Percentiles rank a stretch among this genome's conserved stretches.
Evolutionary conservation across 1,284 basidiomycete genomes (phyloP).

Genomic region (Trichosporon ovoides): DNA sequence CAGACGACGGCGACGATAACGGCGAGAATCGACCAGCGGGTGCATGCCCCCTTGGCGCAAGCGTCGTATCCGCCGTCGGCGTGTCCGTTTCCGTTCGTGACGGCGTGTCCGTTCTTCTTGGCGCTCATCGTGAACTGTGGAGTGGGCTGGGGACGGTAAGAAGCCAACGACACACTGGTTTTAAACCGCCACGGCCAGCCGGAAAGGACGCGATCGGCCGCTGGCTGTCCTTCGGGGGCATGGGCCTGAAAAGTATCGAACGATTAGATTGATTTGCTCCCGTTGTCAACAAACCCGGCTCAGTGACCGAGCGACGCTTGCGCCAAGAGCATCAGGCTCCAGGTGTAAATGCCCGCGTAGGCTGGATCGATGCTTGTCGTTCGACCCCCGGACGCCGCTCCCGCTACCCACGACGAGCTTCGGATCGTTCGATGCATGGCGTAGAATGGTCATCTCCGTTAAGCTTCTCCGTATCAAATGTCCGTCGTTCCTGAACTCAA

Average conservation of each 20-base stretch:
- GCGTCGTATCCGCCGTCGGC: not conserved
- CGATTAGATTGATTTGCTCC: not conserved
- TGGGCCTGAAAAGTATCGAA: conserved; percentile 1
- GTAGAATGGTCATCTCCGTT: not conserved
- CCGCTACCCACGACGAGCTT: not conserved
- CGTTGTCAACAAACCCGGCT: conserved; percentile 1
- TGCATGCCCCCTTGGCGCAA: conserved; percentile 1
- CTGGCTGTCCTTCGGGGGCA: too few species aligned
- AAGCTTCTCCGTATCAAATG: not conserved
- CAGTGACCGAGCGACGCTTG: not conserved
- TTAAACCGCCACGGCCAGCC: not conserved
- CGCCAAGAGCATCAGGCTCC: not conserved
- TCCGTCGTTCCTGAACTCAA: not conserved
- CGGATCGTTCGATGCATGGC: conserved; percentile 1
- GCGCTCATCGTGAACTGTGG: not conserved
- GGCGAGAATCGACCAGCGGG: conserved; percentile 20
- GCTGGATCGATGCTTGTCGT: too few species aligned
- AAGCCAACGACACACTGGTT: not conserved
- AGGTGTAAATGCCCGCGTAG: too few species aligned
- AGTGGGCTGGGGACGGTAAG: not conserved
- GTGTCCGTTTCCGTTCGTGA: not conserved
- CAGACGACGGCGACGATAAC: conserved; percentile 26
- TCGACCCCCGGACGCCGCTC: too few species aligned
- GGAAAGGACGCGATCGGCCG: not conserved
- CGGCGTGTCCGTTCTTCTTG: not conserved